Evolutionary conservation across 2,329 filamentous ascomycete species (phyloP).

Genomic region (Grosmannia penicillata): DNA sequence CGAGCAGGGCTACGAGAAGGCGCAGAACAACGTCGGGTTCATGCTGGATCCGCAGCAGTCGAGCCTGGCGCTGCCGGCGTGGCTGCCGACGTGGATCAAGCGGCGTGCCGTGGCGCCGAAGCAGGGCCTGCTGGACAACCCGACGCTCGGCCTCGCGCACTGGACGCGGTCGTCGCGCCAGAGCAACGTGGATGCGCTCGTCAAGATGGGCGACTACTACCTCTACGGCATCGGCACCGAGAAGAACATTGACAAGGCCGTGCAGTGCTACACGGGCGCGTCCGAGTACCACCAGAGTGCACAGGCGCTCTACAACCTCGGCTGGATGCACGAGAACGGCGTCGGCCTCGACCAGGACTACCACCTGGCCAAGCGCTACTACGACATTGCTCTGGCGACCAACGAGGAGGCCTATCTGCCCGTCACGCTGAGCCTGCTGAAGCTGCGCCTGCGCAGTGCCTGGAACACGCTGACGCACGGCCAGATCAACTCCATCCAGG

Average conservation of each 20-base stretch:
- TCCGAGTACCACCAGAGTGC: slow-evolving; percentile 85
- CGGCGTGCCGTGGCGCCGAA: too few relatives aligned
- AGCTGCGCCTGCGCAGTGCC: slow-evolving; percentile 70
- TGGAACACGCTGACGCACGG: slow-evolving; percentile 92
- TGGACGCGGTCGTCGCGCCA: slow-evolving; percentile 94
- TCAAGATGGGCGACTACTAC: slow-evolving; percentile 99
- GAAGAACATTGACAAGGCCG: slow-evolving; percentile 67
- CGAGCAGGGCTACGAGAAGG: slow-evolving; percentile 81
- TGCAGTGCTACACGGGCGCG: slow-evolving; percentile 81
- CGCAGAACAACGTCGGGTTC: slow-evolving; percentile 80
- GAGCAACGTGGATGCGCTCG: slow-evolving; percentile 79
- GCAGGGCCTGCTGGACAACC: slow-evolving; percentile 31
- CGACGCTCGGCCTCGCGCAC: slow-evolving; percentile 64
- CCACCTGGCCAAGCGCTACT: slow-evolving; percentile 91
- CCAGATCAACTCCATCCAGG: slow-evolving; percentile 80
- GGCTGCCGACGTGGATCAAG: too few relatives aligned
- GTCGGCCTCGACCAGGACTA: slow-evolving; percentile 88
- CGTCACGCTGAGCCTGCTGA: slow-evolving; percentile 75
- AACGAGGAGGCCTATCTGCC: slow-evolving; percentile 91
- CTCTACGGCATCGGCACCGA: slow-evolving; percentile 64
- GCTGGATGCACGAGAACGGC: slow-evolving; percentile 99
- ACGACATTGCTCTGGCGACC: slow-evolving; percentile 81
- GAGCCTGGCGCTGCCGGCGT: slow-evolving; percentile 38
- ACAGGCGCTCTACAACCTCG: slow-evolving; percentile 91
- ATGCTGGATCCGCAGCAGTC: slow-evolving; percentile 64